Evolutionary conservation across 768 basidiomycete genomes (phyloP).

Genomic region (Leccinellum rugosiceps): DNA sequence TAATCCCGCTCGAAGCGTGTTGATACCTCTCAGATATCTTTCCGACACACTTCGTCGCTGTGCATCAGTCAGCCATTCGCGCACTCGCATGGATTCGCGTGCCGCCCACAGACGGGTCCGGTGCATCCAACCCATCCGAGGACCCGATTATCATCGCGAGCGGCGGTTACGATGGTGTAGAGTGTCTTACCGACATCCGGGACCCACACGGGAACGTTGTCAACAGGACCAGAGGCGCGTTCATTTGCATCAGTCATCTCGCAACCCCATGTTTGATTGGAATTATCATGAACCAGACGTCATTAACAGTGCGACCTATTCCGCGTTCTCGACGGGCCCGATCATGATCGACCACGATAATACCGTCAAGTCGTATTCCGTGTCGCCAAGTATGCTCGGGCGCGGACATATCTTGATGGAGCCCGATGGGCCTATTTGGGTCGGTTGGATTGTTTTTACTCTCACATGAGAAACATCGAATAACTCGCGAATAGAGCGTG

Average conservation of each 20-base stretch:
- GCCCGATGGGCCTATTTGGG: slow-evolving; percentile 81
- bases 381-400: slow-evolving; percentile 71
- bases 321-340: slow-evolving; percentile 62
- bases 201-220: slow-evolving; percentile 65
- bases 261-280: background rate
- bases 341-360: slow-evolving; percentile 85
- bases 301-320: slow-evolving; percentile 64
- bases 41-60: slow-evolving; percentile 68
- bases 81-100: slow-evolving; percentile 71
- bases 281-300: slow-evolving; percentile 47
- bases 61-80: slow-evolving; percentile 80
- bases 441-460: slow-evolving; percentile 34
- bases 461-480: background rate
- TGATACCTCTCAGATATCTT: slow-evolving; percentile 35
- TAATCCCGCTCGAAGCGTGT: background rate
- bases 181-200: slow-evolving; percentile 73
- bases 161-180: slow-evolving; percentile 78
- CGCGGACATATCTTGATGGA: slow-evolving; percentile 69
- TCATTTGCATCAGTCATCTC: background rate
- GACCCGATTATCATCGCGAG: slow-evolving; percentile 75
- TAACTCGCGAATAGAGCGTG: slow-evolving; percentile 47
- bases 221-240: slow-evolving; percentile 72
- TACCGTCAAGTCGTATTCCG: slow-evolving; percentile 68
- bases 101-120: slow-evolving; percentile 52
- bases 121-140: slow-evolving; percentile 41